Base-by-base conservation (phyloP, 768 basidiomycete species). In the Psilocybe azurescens region DNA sequence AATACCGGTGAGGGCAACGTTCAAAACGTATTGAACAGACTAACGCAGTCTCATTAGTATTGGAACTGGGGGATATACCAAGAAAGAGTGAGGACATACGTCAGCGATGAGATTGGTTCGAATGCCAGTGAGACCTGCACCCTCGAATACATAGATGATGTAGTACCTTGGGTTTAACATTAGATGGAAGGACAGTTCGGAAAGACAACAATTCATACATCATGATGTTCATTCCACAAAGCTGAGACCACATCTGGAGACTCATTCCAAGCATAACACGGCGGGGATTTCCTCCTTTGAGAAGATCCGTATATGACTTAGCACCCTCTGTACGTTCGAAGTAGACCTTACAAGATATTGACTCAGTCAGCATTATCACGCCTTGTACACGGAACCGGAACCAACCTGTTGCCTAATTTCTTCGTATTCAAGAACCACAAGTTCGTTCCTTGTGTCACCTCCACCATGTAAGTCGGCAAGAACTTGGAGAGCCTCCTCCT, bases 201-300 rank as follows among this genome's bases (percentile, higher is more conserved):
- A 36, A 55, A 44, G n/a, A 51, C 16, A 66, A 24, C 8, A 29
- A 6, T 18, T n/a, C 54, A 28, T 65, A 86, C 89, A 93, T 90
- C 90, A 93, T 92, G 67, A 91, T 84, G 71, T 92, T 91, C 87
- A 92, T 90, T 38, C 89, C 89, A 9, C 81, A 82, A 18, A 91
- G 77, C 69, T 93, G 91, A 62, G 85, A 86, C 91, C 90, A 93
- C 85, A 89, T 89, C 73, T 94, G 91, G 41, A 92, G 76, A n/a
- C 81, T 80, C 62, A 81, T 80, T 39, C 90, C 92, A 28, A 93
- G 81, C 61, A 83, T 75, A 30, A 92, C 89, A 68, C 91, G 89
- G 56, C 90, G 85, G 54, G 89, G 77, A 64, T 90, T 85, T 38
- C 86, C 86, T 7, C 83, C 81, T 66, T 86, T 89, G 59, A 92